Evolutionary conservation across 1,284 basidiomycete species (phyloP).

Genomic region (Moesziomyces sp.): DNA sequence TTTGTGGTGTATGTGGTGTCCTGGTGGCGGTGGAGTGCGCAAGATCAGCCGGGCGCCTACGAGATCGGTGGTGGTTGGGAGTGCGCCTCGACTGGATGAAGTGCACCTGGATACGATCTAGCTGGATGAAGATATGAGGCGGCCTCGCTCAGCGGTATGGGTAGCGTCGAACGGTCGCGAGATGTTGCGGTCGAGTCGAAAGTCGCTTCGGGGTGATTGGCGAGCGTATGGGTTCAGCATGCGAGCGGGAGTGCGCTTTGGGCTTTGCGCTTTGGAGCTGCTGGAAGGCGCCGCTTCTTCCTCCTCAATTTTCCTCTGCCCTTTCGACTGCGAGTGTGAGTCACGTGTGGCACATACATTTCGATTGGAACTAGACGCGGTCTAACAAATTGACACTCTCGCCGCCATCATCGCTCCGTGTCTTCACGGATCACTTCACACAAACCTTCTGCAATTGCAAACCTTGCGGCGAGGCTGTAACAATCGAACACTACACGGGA

Average conservation of each 20-base stretch:
- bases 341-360: not conserved
- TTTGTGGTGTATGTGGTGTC: not conserved
- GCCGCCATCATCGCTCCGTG: slow-evolving; percentile 1
- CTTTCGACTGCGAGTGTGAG: not conserved
- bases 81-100: no score
- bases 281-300: not conserved
- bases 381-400: not conserved
- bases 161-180: no score
- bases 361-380: not conserved
- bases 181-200: no score
- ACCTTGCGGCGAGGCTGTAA: no score
- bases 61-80: not conserved
- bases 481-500: no score
- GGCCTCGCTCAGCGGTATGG: no score
- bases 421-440: slow-evolving; percentile 21
- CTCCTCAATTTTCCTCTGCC: not conserved
- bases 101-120: no score
- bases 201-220: no score
- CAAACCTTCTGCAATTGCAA: not conserved
- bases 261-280: no score
- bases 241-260: no score
- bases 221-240: no score
- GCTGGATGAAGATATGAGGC: no score
- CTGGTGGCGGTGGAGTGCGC: not conserved
- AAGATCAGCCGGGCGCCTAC: not conserved